Evolutionary conservation across 1,284 basidiomycete genomes (phyloP), one percentile per base, ranked within the genome.

Genomic region (Schizophyllum amplum): DNA sequence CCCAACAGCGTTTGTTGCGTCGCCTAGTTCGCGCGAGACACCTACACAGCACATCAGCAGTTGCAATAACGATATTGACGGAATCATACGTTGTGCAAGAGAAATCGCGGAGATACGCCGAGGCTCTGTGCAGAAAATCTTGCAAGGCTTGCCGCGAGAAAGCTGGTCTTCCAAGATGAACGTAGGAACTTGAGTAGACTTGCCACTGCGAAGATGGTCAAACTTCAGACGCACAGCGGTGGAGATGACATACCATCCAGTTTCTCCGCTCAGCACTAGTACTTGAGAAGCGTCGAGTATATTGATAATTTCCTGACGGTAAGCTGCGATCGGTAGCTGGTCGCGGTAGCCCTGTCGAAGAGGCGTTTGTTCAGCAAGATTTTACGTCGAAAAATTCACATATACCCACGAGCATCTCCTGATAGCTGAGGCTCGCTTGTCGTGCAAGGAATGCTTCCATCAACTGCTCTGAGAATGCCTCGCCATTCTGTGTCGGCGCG

Each of bases 81-180:
- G 42, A 46, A 11, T 64, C 71, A 24, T 57, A 76, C 96, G 89
- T 65, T 98, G 93, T 0, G 97, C 96, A 4, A 99, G 81, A 1
- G 97, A 98, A 53, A 99, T 94, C 1, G 97, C 96, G 57, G 94
- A 97, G 65, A 99, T 99, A 57, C 96, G 86, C 24, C 97, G 82
- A 1, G 97, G 97, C 66, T 99, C 96, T 2, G 96, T 98, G 62
- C 95, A 97, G 66, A 87, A 94, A 63, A 99, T 92, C 71, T 90
- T 96, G 76, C 94, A 98, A 53, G 84, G 80, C 63, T 81, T 82
- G 20, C 95, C 96, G 58, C 81, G 81, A 4, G 86, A 82, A 17
- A 98, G 81, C 55, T 92, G 86, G 67, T 97, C 85, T 69, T 99
- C 97, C 7, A 99, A 79, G 59, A 99, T 90, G 74, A 94, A 99